Conservation (phyloP, 2,329 filamentous ascomycete genomes). For the Paraphaeosphaeria sporulosa region DNA sequence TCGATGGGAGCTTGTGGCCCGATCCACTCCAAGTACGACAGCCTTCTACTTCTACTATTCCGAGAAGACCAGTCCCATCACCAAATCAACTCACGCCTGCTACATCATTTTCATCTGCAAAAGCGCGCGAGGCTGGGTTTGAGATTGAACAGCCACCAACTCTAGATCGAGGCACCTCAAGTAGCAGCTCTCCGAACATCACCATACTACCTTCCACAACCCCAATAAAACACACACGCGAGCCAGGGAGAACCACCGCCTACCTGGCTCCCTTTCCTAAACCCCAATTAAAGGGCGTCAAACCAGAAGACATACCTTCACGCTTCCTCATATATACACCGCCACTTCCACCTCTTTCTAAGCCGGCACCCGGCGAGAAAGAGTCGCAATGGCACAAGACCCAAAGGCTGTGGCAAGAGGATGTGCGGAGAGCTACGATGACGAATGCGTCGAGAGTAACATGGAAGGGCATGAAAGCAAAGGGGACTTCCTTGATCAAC, state of each 20-base stretch:
- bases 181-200: constrained; percentile 20
- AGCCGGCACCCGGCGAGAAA: constrained; percentile 52
- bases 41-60: constrained; percentile 8
- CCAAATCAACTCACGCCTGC: constrained; percentile 4
- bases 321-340: constrained; percentile 57
- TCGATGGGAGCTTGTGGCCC: constrained; percentile 14
- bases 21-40: constrained; percentile 21
- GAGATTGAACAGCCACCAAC: constrained; percentile 2
- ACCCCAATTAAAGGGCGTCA: constrained; percentile 45
- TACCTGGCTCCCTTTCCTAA: constrained; percentile 57
- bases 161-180: constrained; percentile 6
- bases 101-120: constrained; percentile 23
- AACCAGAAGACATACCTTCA: constrained; percentile 44
- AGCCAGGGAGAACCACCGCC: constrained; percentile 52
- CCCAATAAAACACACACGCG: constrained; percentile 51
- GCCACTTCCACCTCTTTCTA: constrained; percentile 51
- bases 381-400: constrained; percentile 53
- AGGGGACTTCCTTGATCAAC: constrained; percentile 50
- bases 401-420: constrained; percentile 56
- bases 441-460: constrained; percentile 50
- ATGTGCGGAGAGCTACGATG: constrained; percentile 54
- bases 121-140: constrained; percentile 24
- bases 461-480: constrained; percentile 55
- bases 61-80: constrained; percentile 11
- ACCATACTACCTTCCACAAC: constrained; percentile 32